Evolutionary conservation across 1,284 basidiomycete genomes (phyloP).

Genomic region (Mycena citricolor): DNA sequence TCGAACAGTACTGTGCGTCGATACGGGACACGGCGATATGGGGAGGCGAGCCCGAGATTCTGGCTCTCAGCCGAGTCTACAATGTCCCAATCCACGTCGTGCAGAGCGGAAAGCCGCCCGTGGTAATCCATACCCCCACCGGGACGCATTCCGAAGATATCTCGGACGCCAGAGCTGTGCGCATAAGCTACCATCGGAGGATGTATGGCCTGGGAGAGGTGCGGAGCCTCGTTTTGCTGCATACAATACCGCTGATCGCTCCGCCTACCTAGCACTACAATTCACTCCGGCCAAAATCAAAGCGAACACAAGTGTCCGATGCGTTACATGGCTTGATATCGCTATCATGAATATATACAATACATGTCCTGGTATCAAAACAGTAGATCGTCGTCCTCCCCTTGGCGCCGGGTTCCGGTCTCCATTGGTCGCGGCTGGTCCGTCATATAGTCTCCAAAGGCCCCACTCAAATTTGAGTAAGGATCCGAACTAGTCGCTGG

Average conservation of each 20-base stretch:
- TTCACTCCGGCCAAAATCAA: conserved; percentile 64
- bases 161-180: conserved; percentile 50
- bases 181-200: conserved; percentile 87
- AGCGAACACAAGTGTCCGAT: conserved; percentile 41
- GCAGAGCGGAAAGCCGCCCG: conserved; percentile 77
- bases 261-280: conserved; percentile 85
- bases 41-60: conserved; percentile 98
- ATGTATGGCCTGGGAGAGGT: conserved; percentile 96
- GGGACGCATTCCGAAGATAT: conserved; percentile 32
- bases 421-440: conserved; percentile 63
- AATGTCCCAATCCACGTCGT: conserved; percentile 89
- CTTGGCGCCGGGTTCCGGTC: conserved; percentile 35
- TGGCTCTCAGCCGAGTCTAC: conserved; percentile 86
- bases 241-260: conserved; percentile 3
- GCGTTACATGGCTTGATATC: conserved; percentile 17
- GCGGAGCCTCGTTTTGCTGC: conserved; percentile 28
- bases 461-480: conserved; percentile 71
- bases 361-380: conserved; percentile 38
- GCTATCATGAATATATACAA: conserved; percentile 4
- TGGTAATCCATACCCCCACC: conserved; percentile 78
- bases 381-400: conserved; percentile 52
- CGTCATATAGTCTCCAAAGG: conserved; percentile 66
- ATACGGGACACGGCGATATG: conserved; percentile 86
- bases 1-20: conserved; percentile 75
- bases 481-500: conserved; percentile 49